These are phyloP conservation scores for Heterobasidion irregulare DNA, from an alignment of 1,284 basidiomycete genomes.

Conservation along the genomic window DNA sequence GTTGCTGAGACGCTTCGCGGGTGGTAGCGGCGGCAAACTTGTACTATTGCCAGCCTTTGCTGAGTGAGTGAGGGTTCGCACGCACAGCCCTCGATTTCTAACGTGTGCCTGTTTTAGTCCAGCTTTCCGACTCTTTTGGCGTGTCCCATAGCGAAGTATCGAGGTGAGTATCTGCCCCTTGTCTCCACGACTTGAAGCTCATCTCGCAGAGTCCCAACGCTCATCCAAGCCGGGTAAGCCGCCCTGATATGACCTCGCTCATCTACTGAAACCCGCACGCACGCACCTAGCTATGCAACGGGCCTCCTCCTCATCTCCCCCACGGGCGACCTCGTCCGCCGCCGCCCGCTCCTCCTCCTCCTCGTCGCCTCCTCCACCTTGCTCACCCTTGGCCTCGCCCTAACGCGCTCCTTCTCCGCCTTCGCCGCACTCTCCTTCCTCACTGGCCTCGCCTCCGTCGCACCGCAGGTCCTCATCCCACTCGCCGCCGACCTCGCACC, in stretches of 20 bases:
- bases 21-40: slow-evolving; percentile 48
- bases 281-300: slow-evolving; percentile 24
- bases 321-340: slow-evolving; percentile 42
- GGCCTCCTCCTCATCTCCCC: slow-evolving; percentile 45
- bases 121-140: slow-evolving; percentile 43
- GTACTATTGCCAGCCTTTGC: slow-evolving; percentile 67
- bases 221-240: slow-evolving; percentile 32
- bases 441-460: slow-evolving; percentile 33
- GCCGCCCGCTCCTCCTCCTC: slow-evolving; percentile 38
- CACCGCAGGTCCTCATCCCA: slow-evolving; percentile 37
- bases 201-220: slow-evolving; percentile 31
- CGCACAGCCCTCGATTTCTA: not conserved
- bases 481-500: slow-evolving; percentile 47
- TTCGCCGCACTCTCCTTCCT: slow-evolving; percentile 41
- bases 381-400: slow-evolving; percentile 38
- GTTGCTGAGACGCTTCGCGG: not conserved
- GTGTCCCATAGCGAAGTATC: slow-evolving; percentile 54
- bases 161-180: slow-evolving; percentile 23
- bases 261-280: slow-evolving; percentile 5
- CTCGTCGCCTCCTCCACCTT: slow-evolving; percentile 27
- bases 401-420: slow-evolving; percentile 30
- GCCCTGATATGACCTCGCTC: not conserved
- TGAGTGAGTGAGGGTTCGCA: slow-evolving; percentile 34
- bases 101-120: slow-evolving; percentile 27
- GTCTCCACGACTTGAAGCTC: not conserved